Evolutionary conservation across 2,329 filamentous ascomycete species (phyloP).

Genomic region (Stylonectria norvegica): DNA sequence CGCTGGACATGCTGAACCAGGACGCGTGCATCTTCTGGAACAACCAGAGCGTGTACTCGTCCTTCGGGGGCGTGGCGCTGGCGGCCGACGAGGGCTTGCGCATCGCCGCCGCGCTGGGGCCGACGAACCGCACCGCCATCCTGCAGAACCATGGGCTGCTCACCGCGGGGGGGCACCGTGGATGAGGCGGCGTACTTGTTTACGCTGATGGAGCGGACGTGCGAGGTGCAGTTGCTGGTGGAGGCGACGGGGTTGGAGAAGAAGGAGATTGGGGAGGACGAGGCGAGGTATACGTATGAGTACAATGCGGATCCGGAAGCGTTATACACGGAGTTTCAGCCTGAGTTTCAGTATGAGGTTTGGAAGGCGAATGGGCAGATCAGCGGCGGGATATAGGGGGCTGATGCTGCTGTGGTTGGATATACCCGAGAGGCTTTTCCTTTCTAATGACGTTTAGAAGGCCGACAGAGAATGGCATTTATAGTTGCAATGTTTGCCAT

Average conservation of each 20-base stretch:
- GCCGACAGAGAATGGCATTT: too few relatives aligned
- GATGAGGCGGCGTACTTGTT: conserved; percentile 66
- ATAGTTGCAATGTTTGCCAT: too few relatives aligned
- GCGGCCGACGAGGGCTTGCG: conserved; percentile 56
- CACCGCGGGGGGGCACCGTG: conserved; percentile 60
- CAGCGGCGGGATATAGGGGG: conserved; percentile 7
- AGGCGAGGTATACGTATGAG: conserved; percentile 38
- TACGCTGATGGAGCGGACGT: conserved; percentile 31
- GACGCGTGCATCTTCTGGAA: conserved; percentile 56
- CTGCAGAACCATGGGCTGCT: conserved; percentile 63
- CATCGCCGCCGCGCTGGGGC: conserved; percentile 56
- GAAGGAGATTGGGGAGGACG: conserved; percentile 34
- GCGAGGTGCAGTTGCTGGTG: conserved; percentile 33
- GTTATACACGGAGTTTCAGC: conserved; percentile 34
- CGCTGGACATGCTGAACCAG: conserved; percentile 60
- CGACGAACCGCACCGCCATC: conserved; percentile 50
- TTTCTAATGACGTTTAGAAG: too few relatives aligned
- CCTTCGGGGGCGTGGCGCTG: conserved; percentile 62
- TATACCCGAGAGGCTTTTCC: too few relatives aligned
- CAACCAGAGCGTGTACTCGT: conserved; percentile 56
- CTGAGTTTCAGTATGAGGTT: conserved; percentile 33
- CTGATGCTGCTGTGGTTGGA: conserved; percentile 1
- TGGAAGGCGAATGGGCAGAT: conserved; percentile 29
- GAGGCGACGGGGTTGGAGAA: conserved; percentile 28
- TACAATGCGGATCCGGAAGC: conserved; percentile 31